These are phyloP conservation scores for Spergularia azorica DNA, from an alignment of 179 eudicot species.

Conservation along the genomic window DNA sequence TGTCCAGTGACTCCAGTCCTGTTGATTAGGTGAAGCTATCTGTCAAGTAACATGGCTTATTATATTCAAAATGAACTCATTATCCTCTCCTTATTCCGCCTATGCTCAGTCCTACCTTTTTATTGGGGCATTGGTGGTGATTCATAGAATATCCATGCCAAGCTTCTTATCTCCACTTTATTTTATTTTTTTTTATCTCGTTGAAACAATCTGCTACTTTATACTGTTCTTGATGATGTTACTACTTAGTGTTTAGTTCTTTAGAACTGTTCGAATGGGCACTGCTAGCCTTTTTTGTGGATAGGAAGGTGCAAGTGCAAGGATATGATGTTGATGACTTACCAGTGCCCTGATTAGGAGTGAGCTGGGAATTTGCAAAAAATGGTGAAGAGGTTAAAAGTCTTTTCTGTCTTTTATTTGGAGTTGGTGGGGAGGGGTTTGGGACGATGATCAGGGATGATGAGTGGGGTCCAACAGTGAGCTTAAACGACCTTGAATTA, in stretches of 20 bases:
- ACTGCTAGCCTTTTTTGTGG: not conserved
- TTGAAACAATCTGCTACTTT: not conserved
- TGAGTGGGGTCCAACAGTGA: not conserved
- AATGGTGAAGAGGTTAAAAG: not conserved
- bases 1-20: too few species aligned
- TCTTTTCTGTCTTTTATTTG: not conserved
- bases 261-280: not conserved
- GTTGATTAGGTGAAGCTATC: not conserved
- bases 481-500: not conserved
- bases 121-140: not conserved
- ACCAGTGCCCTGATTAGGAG: not conserved
- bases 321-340: not conserved
- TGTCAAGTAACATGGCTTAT: not conserved
- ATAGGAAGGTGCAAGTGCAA: not conserved
- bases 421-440: not conserved
- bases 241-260: not conserved
- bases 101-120: not conserved
- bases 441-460: not conserved
- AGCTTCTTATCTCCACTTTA: not conserved
- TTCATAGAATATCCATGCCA: not conserved
- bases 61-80: not conserved
- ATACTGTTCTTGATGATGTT: not conserved
- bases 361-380: not conserved
- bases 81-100: not conserved
- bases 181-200: not conserved